Conservation (phyloP, 768 basidiomycete genomes). For the Hypholoma sublateritium region DNA sequence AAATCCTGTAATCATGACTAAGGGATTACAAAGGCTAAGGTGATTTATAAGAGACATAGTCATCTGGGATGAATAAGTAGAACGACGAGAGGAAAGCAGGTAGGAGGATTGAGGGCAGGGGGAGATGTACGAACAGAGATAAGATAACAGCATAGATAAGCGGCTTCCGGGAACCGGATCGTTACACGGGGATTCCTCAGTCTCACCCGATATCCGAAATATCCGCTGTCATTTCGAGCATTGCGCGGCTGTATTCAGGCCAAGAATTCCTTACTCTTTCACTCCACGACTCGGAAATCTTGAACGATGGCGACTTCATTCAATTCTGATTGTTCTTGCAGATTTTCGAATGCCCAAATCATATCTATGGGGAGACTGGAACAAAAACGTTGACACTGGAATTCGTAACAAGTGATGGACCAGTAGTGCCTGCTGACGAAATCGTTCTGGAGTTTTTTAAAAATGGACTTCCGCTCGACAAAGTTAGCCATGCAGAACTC, state of each 20-base stretch:
- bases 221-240: neutral
- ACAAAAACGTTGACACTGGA: neutral
- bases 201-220: neutral
- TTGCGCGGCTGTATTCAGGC: neutral
- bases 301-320: neutral
- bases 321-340: neutral
- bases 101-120: too few species aligned
- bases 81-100: too few species aligned
- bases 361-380: neutral
- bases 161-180: too few species aligned
- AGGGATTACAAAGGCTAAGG: too few species aligned
- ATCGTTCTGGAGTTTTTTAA: neutral
- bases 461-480: neutral
- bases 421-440: neutral
- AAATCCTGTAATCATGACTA: too few species aligned
- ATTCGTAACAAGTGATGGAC: too few species aligned
- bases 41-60: too few species aligned
- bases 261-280: neutral
- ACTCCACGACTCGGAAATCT: neutral
- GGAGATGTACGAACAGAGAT: too few species aligned
- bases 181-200: neutral
- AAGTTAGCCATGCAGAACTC: neutral
- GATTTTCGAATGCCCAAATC: neutral
- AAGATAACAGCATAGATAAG: too few species aligned
- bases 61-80: too few species aligned